Conservation (phyloP, 73 alveolate species). For the Paraurostyla sp. region DNA sequence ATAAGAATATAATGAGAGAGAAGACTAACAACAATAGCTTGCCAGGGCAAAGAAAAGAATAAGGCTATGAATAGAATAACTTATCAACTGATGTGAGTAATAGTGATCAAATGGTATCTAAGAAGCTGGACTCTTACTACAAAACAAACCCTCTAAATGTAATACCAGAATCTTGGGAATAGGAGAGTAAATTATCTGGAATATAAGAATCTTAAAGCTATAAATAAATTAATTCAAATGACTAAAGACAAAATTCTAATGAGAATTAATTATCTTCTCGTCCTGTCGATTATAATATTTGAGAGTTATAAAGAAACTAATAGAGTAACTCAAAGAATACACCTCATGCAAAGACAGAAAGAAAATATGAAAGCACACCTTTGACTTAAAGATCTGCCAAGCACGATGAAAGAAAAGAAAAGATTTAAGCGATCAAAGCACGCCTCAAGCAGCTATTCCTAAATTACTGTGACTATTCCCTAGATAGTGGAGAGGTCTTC, state of each 20-base stretch:
- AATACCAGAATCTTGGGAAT: constrained; percentile 34
- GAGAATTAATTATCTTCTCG: neutral
- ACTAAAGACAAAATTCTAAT: neutral
- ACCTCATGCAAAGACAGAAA: too few species aligned
- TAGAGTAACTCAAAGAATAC: too few species aligned
- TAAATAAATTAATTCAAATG: neutral
- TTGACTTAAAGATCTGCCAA: too few species aligned
- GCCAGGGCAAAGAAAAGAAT: too few species aligned
- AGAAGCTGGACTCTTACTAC: neutral
- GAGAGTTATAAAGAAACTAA: too few species aligned
- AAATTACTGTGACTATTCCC: constrained; percentile 56
- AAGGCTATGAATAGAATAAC: too few species aligned
- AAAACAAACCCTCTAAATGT: neutral
- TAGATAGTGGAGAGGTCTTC: constrained; percentile 53
- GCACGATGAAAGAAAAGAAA: constrained; percentile 26
- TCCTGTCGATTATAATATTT: neutral
- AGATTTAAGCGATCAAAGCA: constrained; percentile 1
- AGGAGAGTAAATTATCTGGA: constrained; percentile 15
- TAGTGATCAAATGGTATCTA: neutral
- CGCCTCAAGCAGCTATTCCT: constrained; percentile 32
- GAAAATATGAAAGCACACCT: too few species aligned
- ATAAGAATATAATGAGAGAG: neutral
- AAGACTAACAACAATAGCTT: neutral
- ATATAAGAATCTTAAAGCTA: neutral
- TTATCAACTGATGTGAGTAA: too few species aligned